Evolutionary conservation across 2,329 filamentous ascomycete genomes (phyloP).

Genomic region (Daldinia eschscholtzii): DNA sequence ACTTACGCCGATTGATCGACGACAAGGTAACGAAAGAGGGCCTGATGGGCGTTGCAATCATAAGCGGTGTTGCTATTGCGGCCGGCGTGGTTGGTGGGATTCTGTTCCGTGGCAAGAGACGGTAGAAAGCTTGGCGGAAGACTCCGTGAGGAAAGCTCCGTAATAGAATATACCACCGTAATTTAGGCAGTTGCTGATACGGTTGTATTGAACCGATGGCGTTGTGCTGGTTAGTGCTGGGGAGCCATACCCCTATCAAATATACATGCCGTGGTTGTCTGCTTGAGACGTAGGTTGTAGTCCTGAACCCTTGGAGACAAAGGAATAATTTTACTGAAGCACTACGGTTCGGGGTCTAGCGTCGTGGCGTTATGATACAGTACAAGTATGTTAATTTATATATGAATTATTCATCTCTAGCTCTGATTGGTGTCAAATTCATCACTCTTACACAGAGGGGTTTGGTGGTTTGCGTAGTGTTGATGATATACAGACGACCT

Average conservation of each 20-base stretch:
- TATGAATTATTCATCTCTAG: slow-evolving; percentile 19
- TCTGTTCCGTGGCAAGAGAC: slow-evolving; percentile 69
- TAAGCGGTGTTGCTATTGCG: slow-evolving; percentile 91
- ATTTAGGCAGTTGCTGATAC: slow-evolving; percentile 1
- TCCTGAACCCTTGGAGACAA: slow-evolving; percentile 12
- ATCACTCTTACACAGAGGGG: background rate
- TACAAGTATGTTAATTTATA: slow-evolving; percentile 14
- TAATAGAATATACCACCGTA: background rate
- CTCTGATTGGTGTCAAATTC: slow-evolving; percentile 11
- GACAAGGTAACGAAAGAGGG: slow-evolving; percentile 97
- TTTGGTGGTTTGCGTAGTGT: background rate
- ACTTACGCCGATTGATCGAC: slow-evolving; percentile 89
- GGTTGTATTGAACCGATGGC: slow-evolving; percentile 17
- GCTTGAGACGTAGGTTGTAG: slow-evolving; percentile 11
- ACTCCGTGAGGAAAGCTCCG: slow-evolving; percentile 10
- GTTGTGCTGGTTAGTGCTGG: slow-evolving; percentile 21
- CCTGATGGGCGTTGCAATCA: slow-evolving; percentile 91
- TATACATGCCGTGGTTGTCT: slow-evolving; percentile 13
- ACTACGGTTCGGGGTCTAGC: slow-evolving; percentile 7
- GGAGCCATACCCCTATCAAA: slow-evolving; percentile 25
- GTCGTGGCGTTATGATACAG: slow-evolving; percentile 12
- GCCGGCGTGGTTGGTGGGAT: slow-evolving; percentile 94
- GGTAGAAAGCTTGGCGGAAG: slow-evolving; percentile 37
- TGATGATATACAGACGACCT: slow-evolving; percentile 2
- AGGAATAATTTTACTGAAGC: slow-evolving; percentile 17